Conservation (phyloP, 441 rosid species). For the Mallotus japonicus region DNA sequence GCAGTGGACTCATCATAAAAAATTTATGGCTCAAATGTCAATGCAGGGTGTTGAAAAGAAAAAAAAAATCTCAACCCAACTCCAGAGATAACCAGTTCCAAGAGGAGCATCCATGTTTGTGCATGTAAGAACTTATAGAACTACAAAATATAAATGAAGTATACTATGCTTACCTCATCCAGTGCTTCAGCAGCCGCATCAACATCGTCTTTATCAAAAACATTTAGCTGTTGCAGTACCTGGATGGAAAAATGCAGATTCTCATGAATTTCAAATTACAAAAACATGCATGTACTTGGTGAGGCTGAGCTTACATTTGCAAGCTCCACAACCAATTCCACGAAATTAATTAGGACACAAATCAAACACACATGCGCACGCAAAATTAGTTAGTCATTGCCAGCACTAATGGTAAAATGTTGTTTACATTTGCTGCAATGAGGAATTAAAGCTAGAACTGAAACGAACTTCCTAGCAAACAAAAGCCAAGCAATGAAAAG, state of each 20-base stretch:
- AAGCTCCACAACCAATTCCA: background rate
- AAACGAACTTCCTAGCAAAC: background rate
- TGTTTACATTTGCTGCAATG: no score
- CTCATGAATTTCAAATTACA: slow-evolving; percentile 1
- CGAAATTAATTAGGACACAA: background rate
- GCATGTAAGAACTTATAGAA: background rate
- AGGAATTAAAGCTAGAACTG: background rate
- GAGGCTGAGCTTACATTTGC: background rate
- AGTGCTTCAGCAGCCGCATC: slow-evolving; percentile 76
- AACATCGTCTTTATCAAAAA: slow-evolving; percentile 69
- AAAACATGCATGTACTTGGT: background rate
- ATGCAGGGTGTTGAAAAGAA: no score
- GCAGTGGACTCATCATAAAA: background rate
- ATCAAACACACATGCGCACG: background rate
- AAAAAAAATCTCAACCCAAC: no score
- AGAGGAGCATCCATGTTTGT: background rate
- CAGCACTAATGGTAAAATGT: no score
- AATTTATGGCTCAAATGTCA: no score
- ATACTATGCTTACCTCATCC: slow-evolving; percentile 58
- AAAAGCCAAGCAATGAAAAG: background rate
- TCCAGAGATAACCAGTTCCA: no score
- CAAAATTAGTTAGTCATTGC: background rate
- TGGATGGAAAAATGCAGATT: slow-evolving; percentile 19
- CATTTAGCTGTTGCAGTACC: slow-evolving; percentile 73
- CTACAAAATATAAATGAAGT: background rate